Base-by-base conservation (phyloP, 306 rosid genomes). In the Glycine latifolia region DNA sequence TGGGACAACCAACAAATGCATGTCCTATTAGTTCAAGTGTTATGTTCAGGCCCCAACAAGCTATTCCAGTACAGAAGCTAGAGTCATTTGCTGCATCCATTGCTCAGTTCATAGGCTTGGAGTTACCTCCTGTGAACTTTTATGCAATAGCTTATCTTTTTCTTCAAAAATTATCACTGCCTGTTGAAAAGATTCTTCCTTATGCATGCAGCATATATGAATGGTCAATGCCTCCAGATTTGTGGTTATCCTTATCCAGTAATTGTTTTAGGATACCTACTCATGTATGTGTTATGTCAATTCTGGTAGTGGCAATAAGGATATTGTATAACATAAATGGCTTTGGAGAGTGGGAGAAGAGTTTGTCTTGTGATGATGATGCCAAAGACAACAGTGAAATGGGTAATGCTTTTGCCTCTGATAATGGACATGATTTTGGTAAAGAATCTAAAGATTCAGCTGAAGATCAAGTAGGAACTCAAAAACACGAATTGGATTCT, bases 61-160 rank as follows among this genome's bases (percentile, higher is more conserved):
- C 90, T 82, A 81, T 89, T 71, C 74, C 95, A 0, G 82, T 87
- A 16, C 97, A 81, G 79, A 92, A 87, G 83, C 80, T 95, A 52
- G 98, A 95, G 88, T 83, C 88, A 1, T 71, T 79, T 70, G 94
- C 95, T 49, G 97, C 95, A 67, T 87, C 86, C 4, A 73, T 95
- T 89, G 92, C 98, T 68, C 89, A 87, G 67, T 78, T 87, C 75
- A 82, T 92, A 67, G 95, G 95, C 73, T 80, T 94, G 76, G 85
- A 85, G 77, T 82, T 95, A 63, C 97, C 98, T 85, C 97, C 98
- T 16, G 95, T 95, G 26, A 95, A 92, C 84, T 95, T 95, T 76
- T 88, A 88, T 82, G 91, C 92, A 53, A 82, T 91, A 58, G 95
- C 97, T 69, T 77, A 80, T 15, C 88, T 90, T 63, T 90, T 83